Percentiles rank a stretch among this genome's conserved stretches.
Conservation (phyloP, 2,329 filamentous ascomycete species). For the Macrophomina tecta region DNA sequence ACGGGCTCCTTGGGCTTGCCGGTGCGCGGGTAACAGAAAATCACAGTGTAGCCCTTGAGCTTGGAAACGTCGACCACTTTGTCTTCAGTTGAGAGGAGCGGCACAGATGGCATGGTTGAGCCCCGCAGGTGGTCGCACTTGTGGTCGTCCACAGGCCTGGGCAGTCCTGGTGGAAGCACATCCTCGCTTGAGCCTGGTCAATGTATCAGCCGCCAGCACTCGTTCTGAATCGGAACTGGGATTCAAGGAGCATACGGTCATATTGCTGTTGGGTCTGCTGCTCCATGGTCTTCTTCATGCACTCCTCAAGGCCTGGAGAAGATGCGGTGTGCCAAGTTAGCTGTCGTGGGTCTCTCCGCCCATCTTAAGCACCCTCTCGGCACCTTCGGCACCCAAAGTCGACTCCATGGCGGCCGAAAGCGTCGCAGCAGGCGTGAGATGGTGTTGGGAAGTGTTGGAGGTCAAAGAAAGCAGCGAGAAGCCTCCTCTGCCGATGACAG, state of each 20-base stretch:
- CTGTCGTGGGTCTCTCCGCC: not conserved
- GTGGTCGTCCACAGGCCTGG: conserved; percentile 49
- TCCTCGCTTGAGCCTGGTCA: conserved; percentile 10
- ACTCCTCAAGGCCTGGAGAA: not conserved
- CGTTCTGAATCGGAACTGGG: not conserved
- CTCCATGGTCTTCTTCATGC: not conserved
- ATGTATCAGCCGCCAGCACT: not conserved
- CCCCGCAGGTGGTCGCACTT: conserved; percentile 47
- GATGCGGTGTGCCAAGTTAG: conserved; percentile 1
- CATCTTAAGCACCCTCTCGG: conserved; percentile 1
- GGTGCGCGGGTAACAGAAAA: conserved; percentile 53
- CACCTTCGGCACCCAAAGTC: not conserved
- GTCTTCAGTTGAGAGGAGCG: conserved; percentile 43
- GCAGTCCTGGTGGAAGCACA: conserved; percentile 42
- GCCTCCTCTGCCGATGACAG: not conserved
- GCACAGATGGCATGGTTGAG: conserved; percentile 36
- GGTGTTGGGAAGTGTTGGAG: conserved; percentile 17
- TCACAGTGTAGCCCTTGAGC: conserved; percentile 45
- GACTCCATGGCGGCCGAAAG: conserved; percentile 6
- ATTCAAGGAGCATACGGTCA: not conserved
- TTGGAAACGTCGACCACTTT: conserved; percentile 41
- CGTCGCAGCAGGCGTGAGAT: not conserved
- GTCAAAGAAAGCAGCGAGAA: conserved; percentile 18
- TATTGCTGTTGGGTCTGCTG: not conserved
- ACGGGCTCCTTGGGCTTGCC: conserved; percentile 48